Evolutionary conservation across 2,329 filamentous ascomycete genomes (phyloP).

Genomic region (Dothistroma septosporum): DNA sequence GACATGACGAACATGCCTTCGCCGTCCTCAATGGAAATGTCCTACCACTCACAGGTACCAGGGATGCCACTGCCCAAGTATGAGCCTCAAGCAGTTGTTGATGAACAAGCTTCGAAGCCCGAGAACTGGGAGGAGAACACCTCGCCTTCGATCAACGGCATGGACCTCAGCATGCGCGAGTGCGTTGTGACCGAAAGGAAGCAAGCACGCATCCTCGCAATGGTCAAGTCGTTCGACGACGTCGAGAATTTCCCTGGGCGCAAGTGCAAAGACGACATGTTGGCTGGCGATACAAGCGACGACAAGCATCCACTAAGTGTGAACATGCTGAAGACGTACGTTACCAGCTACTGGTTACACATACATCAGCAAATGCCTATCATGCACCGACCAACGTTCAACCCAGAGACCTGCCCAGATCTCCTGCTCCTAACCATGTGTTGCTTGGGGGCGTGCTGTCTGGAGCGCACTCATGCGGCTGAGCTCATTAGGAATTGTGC

Average conservation of each 20-base stretch:
- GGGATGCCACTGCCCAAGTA: slow-evolving; percentile 24
- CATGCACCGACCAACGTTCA: slow-evolving; percentile 89
- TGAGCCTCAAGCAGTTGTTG: slow-evolving; percentile 22
- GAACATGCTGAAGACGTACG: slow-evolving; percentile 94
- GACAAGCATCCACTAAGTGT: slow-evolving; percentile 66
- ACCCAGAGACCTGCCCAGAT: slow-evolving; percentile 78
- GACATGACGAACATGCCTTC: slow-evolving; percentile 19
- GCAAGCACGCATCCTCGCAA: slow-evolving; percentile 68
- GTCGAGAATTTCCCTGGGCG: slow-evolving; percentile 69
- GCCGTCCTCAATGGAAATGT: slow-evolving; percentile 22
- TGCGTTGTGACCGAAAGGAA: slow-evolving; percentile 82
- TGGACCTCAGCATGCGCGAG: slow-evolving; percentile 76
- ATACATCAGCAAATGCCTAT: slow-evolving; percentile 94
- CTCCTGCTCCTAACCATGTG: slow-evolving; percentile 83
- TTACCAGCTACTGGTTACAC: slow-evolving; percentile 88
- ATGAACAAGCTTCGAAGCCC: slow-evolving; percentile 1
- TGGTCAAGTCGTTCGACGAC: slow-evolving; percentile 77
- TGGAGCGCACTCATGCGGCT: slow-evolving; percentile 76
- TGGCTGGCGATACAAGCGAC: slow-evolving; percentile 70
- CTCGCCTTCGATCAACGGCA: slow-evolving; percentile 26
- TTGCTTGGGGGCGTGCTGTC: slow-evolving; percentile 82
- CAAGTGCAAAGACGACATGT: slow-evolving; percentile 69
- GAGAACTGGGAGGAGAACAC: slow-evolving; percentile 7
- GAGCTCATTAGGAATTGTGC: slow-evolving; percentile 72
- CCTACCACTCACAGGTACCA: slow-evolving; percentile 18